These are phyloP conservation scores for Xylariaceae sp. DNA, from an alignment of 2,329 filamentous ascomycete species.

Conservation along the genomic window DNA sequence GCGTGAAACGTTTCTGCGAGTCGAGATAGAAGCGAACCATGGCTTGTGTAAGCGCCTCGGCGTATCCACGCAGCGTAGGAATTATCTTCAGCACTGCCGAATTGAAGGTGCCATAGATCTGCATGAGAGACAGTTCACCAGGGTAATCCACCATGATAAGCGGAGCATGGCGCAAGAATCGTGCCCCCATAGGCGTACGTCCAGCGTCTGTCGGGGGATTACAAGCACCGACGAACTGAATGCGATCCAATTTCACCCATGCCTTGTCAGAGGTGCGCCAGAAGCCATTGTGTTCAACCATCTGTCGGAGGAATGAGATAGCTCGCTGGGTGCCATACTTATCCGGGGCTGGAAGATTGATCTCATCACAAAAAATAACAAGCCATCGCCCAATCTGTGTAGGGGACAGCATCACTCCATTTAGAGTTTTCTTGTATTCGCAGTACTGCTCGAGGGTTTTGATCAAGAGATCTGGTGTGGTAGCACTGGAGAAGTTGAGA, in stretches of 20 bases:
- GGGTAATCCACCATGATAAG: slow-evolving; percentile 99
- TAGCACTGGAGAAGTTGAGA: slow-evolving; percentile 98
- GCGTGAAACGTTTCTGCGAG: slow-evolving; percentile 91
- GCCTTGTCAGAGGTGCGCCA: slow-evolving; percentile 97
- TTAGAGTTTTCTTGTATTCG: slow-evolving; percentile 98
- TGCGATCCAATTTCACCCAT: slow-evolving; percentile 95
- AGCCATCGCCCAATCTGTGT: slow-evolving; percentile 97
- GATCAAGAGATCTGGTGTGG: slow-evolving; percentile 93
- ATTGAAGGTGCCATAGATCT: slow-evolving; percentile 99
- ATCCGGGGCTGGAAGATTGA: slow-evolving; percentile 96
- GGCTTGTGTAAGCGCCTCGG: slow-evolving; percentile 88
- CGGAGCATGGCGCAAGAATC: slow-evolving; percentile 95
- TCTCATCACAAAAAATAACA: slow-evolving; percentile 98
- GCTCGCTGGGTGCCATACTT: slow-evolving; percentile 96
- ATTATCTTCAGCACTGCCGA: slow-evolving; percentile 95
- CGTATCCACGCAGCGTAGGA: slow-evolving; percentile 89
- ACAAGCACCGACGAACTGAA: slow-evolving; percentile 98
- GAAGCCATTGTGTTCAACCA: slow-evolving; percentile 98
- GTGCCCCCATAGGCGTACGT: slow-evolving; percentile 86
- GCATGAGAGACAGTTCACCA: slow-evolving; percentile 86
- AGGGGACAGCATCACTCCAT: slow-evolving; percentile 91
- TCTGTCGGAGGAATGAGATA: slow-evolving; percentile 93
- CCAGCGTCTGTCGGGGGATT: slow-evolving; percentile 98
- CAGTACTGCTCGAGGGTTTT: slow-evolving; percentile 99
- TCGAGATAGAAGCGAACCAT: slow-evolving; percentile 98